Conservation (phyloP, 345 rosid genomes). For the Eucalyptus erythrocorys region DNA sequence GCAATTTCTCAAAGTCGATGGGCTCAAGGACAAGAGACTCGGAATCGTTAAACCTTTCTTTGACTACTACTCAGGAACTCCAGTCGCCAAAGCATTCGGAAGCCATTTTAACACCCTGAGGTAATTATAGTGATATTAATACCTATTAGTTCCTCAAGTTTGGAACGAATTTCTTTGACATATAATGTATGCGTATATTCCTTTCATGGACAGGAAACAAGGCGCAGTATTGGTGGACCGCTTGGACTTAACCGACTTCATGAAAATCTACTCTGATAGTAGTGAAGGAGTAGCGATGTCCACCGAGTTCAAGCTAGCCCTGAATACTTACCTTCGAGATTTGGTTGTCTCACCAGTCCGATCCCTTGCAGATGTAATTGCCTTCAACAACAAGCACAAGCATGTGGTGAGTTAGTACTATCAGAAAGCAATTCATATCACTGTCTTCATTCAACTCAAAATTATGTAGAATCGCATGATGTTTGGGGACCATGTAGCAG, state of each 20-base stretch:
- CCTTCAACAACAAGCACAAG: slow-evolving; percentile 29
- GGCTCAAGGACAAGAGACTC: slow-evolving; percentile 46
- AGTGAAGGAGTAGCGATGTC: slow-evolving; percentile 20
- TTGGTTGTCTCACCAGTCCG: slow-evolving; percentile 40
- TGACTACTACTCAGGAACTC: neutral
- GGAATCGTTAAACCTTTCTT: slow-evolving; percentile 34
- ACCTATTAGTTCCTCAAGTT: neutral
- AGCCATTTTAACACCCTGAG: slow-evolving; percentile 29
- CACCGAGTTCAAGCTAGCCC: slow-evolving; percentile 46
- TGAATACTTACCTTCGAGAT: slow-evolving; percentile 33
- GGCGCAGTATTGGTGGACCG: slow-evolving; percentile 40
- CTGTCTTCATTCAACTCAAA: neutral
- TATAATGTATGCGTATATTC: neutral
- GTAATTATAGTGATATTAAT: neutral
- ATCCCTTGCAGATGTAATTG: slow-evolving; percentile 46
- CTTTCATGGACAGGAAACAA: slow-evolving; percentile 12
- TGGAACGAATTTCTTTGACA: neutral
- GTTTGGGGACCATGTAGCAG: neutral
- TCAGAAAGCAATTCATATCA: neutral
- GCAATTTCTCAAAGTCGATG: slow-evolving; percentile 27
- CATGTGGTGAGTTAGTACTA: slow-evolving; percentile 10
- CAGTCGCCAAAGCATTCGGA: slow-evolving; percentile 8
- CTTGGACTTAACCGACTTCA: slow-evolving; percentile 22
- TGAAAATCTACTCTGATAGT: neutral
- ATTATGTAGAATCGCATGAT: neutral